phyloP scores from a whole-genome alignment of 208 protist species.

The Crithidia expoeki region DNA sequence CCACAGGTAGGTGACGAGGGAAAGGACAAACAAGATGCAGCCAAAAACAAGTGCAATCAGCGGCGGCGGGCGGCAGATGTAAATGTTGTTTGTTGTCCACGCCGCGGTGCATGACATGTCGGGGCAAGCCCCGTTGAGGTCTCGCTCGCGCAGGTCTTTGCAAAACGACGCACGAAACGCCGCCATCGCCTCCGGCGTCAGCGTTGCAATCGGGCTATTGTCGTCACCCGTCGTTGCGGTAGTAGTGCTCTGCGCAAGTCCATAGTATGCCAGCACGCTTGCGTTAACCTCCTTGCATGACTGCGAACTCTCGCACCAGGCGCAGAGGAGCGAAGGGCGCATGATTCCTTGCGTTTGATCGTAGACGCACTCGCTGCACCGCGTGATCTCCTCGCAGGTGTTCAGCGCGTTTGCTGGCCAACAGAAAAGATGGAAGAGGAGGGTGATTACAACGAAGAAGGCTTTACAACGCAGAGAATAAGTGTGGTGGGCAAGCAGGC shows the following conservation, averaged over 20 bases:
- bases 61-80: constrained; percentile 53
- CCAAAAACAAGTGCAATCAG: constrained; percentile 44
- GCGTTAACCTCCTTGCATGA: constrained; percentile 48
- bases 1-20: constrained; percentile 47
- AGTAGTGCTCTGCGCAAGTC: background rate
- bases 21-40: constrained; percentile 39
- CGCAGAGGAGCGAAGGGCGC: constrained; percentile 42
- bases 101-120: constrained; percentile 60
- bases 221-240: background rate
- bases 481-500: background rate
- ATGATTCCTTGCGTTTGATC: constrained; percentile 58
- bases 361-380: constrained; percentile 66
- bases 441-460: background rate
- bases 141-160: constrained; percentile 42
- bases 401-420: constrained; percentile 19
- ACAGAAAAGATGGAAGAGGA: background rate
- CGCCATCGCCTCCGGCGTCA: constrained; percentile 21
- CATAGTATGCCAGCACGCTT: constrained; percentile 30
- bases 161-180: constrained; percentile 35
- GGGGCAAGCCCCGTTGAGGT: constrained; percentile 43
- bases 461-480: background rate
- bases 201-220: background rate
- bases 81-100: constrained; percentile 66
- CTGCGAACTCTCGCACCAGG: constrained; percentile 49
- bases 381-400: constrained; percentile 36